phyloP scores from a whole-genome alignment of 805 yeast genomes.

The Phaffomyces opuntiae region DNA sequence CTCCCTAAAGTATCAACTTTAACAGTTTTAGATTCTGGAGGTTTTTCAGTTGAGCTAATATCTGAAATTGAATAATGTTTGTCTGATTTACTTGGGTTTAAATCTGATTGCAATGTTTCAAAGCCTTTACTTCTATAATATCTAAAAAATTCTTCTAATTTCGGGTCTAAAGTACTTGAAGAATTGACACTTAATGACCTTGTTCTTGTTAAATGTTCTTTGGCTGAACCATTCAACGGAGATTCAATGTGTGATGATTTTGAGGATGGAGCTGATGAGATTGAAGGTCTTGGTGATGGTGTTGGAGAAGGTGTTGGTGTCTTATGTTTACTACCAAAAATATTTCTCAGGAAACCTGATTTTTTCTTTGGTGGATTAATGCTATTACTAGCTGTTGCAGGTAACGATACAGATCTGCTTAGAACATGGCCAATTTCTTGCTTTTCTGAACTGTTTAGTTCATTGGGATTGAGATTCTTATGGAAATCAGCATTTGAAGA shows the following conservation, averaged over 20 bases:
- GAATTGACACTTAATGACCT: constrained; percentile 10
- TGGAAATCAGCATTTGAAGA: constrained; percentile 2
- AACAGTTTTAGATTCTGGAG: not conserved
- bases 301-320: constrained; percentile 6
- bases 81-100: not conserved
- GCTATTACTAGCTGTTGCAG: constrained; percentile 15
- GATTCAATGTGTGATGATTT: not conserved
- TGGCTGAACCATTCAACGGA: not conserved
- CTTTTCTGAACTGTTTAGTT: not conserved
- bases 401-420: constrained; percentile 26
- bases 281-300: constrained; percentile 1
- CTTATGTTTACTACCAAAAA: constrained; percentile 25
- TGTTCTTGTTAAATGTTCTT: constrained; percentile 9
- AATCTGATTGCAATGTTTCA: constrained; percentile 16
- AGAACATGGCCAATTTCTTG: constrained; percentile 12
- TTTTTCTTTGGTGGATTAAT: constrained; percentile 16
- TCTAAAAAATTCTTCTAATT: constrained; percentile 39
- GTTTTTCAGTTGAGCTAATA: not conserved
- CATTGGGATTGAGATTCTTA: not conserved
- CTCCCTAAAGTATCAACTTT: constrained; percentile 34
- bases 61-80: not conserved
- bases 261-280: constrained; percentile 8
- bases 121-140: constrained; percentile 27
- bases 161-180: constrained; percentile 33
- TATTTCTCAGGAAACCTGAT: constrained; percentile 29